Evolutionary conservation across 2,329 filamentous ascomycete genomes (phyloP), one percentile per base, ranked within the genome.

Genomic region (Plectosphaerella sp.): DNA sequence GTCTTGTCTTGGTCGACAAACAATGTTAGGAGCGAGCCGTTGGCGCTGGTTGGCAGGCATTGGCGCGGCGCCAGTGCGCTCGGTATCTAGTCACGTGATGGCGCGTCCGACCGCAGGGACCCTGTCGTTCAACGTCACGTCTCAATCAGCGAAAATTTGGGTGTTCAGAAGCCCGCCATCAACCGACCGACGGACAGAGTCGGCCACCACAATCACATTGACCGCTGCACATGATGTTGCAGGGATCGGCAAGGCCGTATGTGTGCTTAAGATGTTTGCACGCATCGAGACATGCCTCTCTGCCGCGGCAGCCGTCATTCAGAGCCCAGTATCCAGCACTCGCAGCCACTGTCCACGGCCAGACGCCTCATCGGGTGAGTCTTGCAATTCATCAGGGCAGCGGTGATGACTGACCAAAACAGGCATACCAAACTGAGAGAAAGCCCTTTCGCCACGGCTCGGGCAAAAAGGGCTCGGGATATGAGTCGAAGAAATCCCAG

Each of bases 221-320:
- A 6, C 10, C 18, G 41, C 41, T 20, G 12, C 35, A 35, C 53
- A 57, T 50, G 24, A 73, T 69, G 64, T 56, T 72, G 50, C 61
- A 60, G 49, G 59, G 55, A 24, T 57, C 66, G 43, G 57, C 58
- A 47, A 59, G 55, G 22, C 61, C 62, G n/a, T 67, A 64, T 50
- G 56, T 69, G 25, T 70, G 69, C 52, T 62, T 65, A 61, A 62
- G 59, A 52, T 73, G 66, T 50, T 52, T 68, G 28, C 33, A 37
- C 9, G 43, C 47, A 18, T 54, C 49, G 41, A 49, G 51, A 20
- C 52, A 43, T 51, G 50, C 47, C 18, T 50, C 42, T 46, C 28
- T 54, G 45, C 41, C 54, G 43, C 8, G 28, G 28, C 28, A 10
- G 28, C 11, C 28, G 28, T 10, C 28, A 33, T 33, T 33, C 28